Percentiles rank a stretch among this genome's conserved stretches.
These are phyloP conservation scores for Aspergillus sp. DNA, from an alignment of 2,329 filamentous ascomycete genomes.

Conservation along the genomic window DNA sequence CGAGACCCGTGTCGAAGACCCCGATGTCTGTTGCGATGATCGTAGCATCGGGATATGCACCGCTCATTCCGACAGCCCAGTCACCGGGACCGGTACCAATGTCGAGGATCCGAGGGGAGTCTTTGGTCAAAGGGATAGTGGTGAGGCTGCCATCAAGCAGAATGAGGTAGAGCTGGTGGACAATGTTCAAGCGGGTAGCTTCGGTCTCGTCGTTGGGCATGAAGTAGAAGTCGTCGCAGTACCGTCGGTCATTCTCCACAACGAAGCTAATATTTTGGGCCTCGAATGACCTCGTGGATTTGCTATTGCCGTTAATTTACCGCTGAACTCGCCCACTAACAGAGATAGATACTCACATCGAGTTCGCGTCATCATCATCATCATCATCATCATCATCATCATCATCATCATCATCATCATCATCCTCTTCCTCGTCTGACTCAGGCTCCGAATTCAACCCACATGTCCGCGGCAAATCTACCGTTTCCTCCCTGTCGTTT, in stretches of 20 bases:
- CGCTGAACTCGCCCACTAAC: neutral
- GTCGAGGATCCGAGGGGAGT: slow-evolving; percentile 28
- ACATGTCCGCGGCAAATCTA: neutral
- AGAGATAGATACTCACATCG: slow-evolving; percentile 15
- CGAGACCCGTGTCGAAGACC: slow-evolving; percentile 36
- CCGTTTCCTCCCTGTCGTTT: slow-evolving; percentile 3
- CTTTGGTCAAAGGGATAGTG: slow-evolving; percentile 20
- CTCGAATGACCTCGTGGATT: slow-evolving; percentile 30
- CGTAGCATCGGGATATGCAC: slow-evolving; percentile 36
- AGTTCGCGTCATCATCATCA: slow-evolving; percentile 6
- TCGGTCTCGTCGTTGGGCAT: slow-evolving; percentile 61
- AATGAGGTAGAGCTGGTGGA: slow-evolving; percentile 55
- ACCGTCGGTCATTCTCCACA: slow-evolving; percentile 52
- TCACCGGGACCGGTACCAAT: slow-evolving; percentile 44
- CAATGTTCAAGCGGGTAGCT: slow-evolving; percentile 53
- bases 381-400: slow-evolving; percentile 6
- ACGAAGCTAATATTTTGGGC: slow-evolving; percentile 44
- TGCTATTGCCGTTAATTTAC: slow-evolving; percentile 13
- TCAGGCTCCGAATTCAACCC: slow-evolving; percentile 3
- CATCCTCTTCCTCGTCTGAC: slow-evolving; percentile 9
- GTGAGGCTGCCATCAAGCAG: slow-evolving; percentile 29
- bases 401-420: slow-evolving; percentile 1
- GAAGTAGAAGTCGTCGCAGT: slow-evolving; percentile 55
- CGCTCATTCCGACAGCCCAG: slow-evolving; percentile 43
- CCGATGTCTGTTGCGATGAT: slow-evolving; percentile 41